Conservation (phyloP, 805 yeast species). For the Metschnikowia bowlesiae region DNA sequence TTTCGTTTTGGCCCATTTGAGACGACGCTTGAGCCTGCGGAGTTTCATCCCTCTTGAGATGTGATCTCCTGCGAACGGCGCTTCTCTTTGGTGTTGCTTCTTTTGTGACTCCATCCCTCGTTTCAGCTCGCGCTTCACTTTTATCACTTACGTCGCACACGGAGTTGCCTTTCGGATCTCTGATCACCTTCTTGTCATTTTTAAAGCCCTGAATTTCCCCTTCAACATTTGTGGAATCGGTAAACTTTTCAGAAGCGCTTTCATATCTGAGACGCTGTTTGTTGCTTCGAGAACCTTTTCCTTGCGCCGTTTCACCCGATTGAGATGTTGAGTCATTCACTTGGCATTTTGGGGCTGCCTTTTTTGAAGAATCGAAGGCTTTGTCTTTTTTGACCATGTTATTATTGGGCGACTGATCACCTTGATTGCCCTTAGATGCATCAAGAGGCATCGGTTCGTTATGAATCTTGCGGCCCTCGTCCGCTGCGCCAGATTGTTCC, state of each 20-base stretch:
- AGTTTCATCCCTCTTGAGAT: not conserved
- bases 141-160: not conserved
- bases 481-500: not conserved
- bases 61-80: not conserved
- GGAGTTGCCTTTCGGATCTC: not conserved
- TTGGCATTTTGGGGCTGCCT: not conserved
- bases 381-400: not conserved
- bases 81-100: not conserved
- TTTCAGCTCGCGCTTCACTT: not conserved
- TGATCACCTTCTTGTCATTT: not conserved
- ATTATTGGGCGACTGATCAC: not conserved
- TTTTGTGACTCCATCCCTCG: not conserved
- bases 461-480: not conserved
- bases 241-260: not conserved
- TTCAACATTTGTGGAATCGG: not conserved
- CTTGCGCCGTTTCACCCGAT: not conserved
- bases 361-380: not conserved
- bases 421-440: not conserved
- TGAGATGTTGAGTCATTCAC: not conserved
- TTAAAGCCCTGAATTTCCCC: not conserved
- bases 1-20: not conserved
- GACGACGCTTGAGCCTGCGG: not conserved
- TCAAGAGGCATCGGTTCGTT: not conserved
- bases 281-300: not conserved
- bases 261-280: not conserved